Conservation (phyloP, 2,329 filamentous ascomycete species). For the Cordyceps tenuipes region DNA sequence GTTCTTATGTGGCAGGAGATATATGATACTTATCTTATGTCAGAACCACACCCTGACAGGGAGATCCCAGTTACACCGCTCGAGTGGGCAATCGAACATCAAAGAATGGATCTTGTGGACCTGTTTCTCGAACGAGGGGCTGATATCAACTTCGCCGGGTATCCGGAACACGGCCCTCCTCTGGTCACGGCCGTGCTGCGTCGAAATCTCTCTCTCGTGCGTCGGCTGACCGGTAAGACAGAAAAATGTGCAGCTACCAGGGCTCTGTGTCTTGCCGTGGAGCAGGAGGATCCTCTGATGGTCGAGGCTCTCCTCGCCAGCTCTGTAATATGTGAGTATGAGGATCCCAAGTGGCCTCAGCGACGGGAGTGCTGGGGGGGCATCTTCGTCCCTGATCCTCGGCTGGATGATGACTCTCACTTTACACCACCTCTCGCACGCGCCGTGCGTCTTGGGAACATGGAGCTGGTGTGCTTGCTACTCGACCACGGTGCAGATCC, state of each 20-base stretch:
- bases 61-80: neutral
- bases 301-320: neutral
- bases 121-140: conserved; percentile 2
- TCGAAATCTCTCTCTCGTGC: neutral
- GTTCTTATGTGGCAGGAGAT: neutral
- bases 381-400: neutral
- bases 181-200: conserved; percentile 1
- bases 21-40: neutral
- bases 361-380: neutral
- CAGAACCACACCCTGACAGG: neutral
- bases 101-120: neutral
- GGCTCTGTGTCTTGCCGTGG: neutral
- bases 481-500: conserved; percentile 3
- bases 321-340: neutral
- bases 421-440: conserved; percentile 4
- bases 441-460: neutral
- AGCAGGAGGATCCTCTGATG: neutral
- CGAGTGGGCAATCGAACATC: neutral
- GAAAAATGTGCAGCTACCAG: neutral
- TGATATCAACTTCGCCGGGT: neutral
- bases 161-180: neutral
- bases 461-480: neutral
- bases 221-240: neutral
- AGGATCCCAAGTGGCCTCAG: conserved; percentile 1
- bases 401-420: neutral